Evolutionary conservation across 495 filamentous ascomycete species (phyloP).

Genomic region (Annulohypoxylon maeteangense): DNA sequence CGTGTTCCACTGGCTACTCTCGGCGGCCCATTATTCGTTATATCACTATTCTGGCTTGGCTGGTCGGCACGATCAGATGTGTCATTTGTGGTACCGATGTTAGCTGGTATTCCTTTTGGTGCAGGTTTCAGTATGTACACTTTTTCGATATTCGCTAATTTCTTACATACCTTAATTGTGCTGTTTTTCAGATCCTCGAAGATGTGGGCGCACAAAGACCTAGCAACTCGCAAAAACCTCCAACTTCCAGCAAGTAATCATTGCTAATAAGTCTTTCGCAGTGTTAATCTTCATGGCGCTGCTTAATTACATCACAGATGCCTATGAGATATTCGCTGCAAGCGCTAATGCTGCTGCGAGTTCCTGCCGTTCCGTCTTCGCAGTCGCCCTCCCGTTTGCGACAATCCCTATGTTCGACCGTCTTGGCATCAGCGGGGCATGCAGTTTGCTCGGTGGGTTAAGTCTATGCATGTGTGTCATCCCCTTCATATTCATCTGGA

Average conservation of each 20-base stretch:
- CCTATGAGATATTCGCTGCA: conserved; percentile 78
- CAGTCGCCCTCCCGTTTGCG: conserved; percentile 67
- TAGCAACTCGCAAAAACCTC: not conserved
- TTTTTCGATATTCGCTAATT: conserved; percentile 34
- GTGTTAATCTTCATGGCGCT: conserved; percentile 70
- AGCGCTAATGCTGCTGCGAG: conserved; percentile 74
- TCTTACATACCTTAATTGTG: not conserved
- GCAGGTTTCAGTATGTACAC: conserved; percentile 66
- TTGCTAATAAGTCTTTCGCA: conserved; percentile 9
- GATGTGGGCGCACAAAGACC: not conserved
- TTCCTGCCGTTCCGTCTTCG: conserved; percentile 68
- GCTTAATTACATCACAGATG: conserved; percentile 79
- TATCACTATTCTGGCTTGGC: conserved; percentile 77
- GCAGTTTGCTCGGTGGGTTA: conserved; percentile 53
- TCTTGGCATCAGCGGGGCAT: conserved; percentile 52
- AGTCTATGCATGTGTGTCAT: conserved; percentile 52
- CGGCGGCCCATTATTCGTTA: conserved; percentile 69
- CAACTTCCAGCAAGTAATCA: not conserved
- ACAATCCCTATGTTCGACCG: conserved; percentile 52
- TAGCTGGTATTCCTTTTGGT: conserved; percentile 75
- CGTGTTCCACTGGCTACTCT: conserved; percentile 75
- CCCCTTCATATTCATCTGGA: conserved; percentile 56
- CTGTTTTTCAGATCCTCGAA: not conserved
- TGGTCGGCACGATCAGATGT: conserved; percentile 68
- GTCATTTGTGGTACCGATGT: conserved; percentile 71